A percentile compares a stretch with the other conserved stretches of the same genome.
phyloP scores from a whole-genome alignment of 2,329 filamentous ascomycete species.

The Ilyonectria destructans region DNA sequence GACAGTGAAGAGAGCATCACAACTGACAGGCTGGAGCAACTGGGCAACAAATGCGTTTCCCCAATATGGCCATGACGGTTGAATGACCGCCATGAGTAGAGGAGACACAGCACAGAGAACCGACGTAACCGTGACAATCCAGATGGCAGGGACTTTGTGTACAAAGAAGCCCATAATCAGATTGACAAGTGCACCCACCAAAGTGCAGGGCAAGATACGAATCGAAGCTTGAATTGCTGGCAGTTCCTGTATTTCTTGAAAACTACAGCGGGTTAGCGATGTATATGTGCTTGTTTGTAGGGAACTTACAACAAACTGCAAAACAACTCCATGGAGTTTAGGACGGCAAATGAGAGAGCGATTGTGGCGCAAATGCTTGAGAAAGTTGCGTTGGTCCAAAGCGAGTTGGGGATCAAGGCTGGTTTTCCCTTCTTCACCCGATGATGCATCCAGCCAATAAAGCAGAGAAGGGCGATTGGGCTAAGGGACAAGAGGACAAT shows the following conservation, averaged over 20 bases:
- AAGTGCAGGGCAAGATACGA: constrained; percentile 62
- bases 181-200: constrained; percentile 61
- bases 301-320: constrained; percentile 64
- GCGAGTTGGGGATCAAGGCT: constrained; percentile 74
- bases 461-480: constrained; percentile 61
- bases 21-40: constrained; percentile 59
- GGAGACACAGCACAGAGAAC: constrained; percentile 62
- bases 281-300: not conserved
- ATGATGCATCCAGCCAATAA: constrained; percentile 69
- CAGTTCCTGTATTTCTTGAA: constrained; percentile 65
- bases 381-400: constrained; percentile 74
- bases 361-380: constrained; percentile 69
- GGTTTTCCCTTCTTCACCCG: constrained; percentile 63
- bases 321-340: constrained; percentile 65
- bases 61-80: constrained; percentile 68
- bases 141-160: constrained; percentile 58
- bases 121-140: constrained; percentile 58
- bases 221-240: constrained; percentile 63
- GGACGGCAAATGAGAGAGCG: constrained; percentile 61
- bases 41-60: constrained; percentile 61
- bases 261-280: constrained; percentile 54
- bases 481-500: constrained; percentile 64
- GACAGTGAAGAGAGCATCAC: constrained; percentile 70
- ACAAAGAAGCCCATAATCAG: constrained; percentile 63
- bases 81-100: constrained; percentile 69